Evolutionary conservation across 1,139 yeast species (phyloP).

Genomic region (Blastobotrys elegans): DNA sequence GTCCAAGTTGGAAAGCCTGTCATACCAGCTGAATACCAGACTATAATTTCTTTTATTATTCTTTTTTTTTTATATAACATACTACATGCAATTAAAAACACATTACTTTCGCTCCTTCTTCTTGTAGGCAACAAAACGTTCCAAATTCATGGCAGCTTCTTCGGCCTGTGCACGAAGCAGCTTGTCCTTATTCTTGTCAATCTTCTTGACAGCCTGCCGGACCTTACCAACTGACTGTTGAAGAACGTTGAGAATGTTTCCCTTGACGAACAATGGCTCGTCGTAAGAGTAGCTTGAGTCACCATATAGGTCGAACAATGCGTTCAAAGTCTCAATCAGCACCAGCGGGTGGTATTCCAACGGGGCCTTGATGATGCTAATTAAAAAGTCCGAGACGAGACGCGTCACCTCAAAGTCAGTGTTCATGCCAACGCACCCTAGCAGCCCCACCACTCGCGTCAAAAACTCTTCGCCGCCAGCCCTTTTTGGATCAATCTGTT

Average conservation of each 20-base stretch:
- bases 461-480: constrained; percentile 27
- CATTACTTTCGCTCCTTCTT: constrained; percentile 33
- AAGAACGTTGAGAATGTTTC: constrained; percentile 46
- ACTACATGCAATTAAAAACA: too few relatives aligned
- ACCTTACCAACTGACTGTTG: constrained; percentile 44
- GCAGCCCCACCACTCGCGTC: constrained; percentile 41
- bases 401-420: constrained; percentile 42
- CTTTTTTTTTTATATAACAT: background rate
- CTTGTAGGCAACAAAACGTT: constrained; percentile 76
- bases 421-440: constrained; percentile 49
- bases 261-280: constrained; percentile 56
- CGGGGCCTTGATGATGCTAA: constrained; percentile 31
- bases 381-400: constrained; percentile 23
- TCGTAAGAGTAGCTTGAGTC: constrained; percentile 68
- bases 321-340: constrained; percentile 57
- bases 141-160: constrained; percentile 62
- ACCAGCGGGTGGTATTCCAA: constrained; percentile 35
- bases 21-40: background rate
- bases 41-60: too few relatives aligned
- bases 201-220: constrained; percentile 49
- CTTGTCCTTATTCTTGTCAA: constrained; percentile 62
- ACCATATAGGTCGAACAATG: constrained; percentile 74
- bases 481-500: constrained; percentile 3
- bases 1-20: background rate
- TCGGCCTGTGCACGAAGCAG: constrained; percentile 61